Conservation (phyloP, 495 filamentous ascomycete genomes). For the Xanthoparmelia taractica region DNA sequence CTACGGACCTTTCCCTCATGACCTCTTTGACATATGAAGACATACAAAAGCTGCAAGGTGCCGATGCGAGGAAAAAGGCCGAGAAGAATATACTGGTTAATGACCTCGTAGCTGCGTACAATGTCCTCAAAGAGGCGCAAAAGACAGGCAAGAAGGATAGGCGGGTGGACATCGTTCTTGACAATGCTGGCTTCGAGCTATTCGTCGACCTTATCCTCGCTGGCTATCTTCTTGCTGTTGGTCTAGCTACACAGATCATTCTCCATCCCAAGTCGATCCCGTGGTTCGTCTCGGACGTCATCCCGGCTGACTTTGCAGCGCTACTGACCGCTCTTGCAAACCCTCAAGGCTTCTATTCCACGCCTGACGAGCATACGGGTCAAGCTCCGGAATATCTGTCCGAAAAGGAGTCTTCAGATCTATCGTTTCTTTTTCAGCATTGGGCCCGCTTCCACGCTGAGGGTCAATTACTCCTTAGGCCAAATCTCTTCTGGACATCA, state of each 20-base stretch:
- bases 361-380: constrained; percentile 53
- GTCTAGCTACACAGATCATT: constrained; percentile 77
- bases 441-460: constrained; percentile 75
- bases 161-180: constrained; percentile 83
- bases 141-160: constrained; percentile 48
- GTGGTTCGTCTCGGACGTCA: constrained; percentile 95
- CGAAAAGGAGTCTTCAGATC: constrained; percentile 56
- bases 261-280: constrained; percentile 90
- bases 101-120: constrained; percentile 67
- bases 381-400: constrained; percentile 51
- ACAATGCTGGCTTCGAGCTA: constrained; percentile 95
- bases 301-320: constrained; percentile 73
- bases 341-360: constrained; percentile 68
- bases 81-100: constrained; percentile 88
- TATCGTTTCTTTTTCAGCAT: constrained; percentile 69
- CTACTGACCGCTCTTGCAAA: constrained; percentile 68
- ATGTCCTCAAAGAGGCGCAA: constrained; percentile 54
- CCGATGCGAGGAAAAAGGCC: constrained; percentile 69
- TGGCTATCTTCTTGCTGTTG: constrained; percentile 74
- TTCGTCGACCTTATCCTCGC: constrained; percentile 89
- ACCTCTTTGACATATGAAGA: constrained; percentile 89
- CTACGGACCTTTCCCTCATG: constrained; percentile 86
- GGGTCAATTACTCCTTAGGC: constrained; percentile 68
- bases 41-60: constrained; percentile 90
- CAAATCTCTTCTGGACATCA: constrained; percentile 85